Conservation (phyloP, 1,284 basidiomycete genomes). For the Ganoderma leucocontextum region DNA sequence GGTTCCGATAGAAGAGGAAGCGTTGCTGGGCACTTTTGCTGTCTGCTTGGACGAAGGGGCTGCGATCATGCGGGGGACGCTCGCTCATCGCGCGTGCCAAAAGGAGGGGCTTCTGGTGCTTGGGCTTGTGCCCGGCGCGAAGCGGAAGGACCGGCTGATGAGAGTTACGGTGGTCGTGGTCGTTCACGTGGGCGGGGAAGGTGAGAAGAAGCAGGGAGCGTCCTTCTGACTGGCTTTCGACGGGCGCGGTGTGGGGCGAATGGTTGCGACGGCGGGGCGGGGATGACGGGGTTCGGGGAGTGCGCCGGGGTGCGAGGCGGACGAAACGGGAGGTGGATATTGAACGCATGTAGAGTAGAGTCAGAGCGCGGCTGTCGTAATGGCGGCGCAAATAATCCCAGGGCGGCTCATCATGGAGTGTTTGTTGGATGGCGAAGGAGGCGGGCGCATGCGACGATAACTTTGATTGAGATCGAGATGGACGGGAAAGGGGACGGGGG, state of each 20-base stretch:
- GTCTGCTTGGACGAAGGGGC: slow-evolving; percentile 6
- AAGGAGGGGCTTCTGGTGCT: slow-evolving; percentile 24
- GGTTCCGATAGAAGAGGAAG: slow-evolving; percentile 31
- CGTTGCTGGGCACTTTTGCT: slow-evolving; percentile 1
- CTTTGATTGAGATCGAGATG: slow-evolving; percentile 34
- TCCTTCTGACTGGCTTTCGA: slow-evolving; percentile 24
- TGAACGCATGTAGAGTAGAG: slow-evolving; percentile 20
- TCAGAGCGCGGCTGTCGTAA: slow-evolving; percentile 23
- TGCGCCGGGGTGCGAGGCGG: slow-evolving; percentile 7
- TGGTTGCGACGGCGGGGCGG: slow-evolving; percentile 15
- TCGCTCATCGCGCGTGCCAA: slow-evolving; percentile 16
- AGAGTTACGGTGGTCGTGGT: slow-evolving; percentile 25
- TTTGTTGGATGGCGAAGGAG: slow-evolving; percentile 26
- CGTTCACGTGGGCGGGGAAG: slow-evolving; percentile 32
- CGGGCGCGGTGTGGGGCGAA: neutral
- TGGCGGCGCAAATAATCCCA: slow-evolving; percentile 16
- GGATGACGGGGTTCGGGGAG: slow-evolving; percentile 9
- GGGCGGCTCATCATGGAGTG: slow-evolving; percentile 11
- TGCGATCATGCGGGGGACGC: slow-evolving; percentile 29
- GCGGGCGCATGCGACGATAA: slow-evolving; percentile 23
- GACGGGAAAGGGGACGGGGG: slow-evolving; percentile 18
- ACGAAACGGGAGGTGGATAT: slow-evolving; percentile 11
- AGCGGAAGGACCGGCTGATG: slow-evolving; percentile 7
- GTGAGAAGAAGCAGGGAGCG: slow-evolving; percentile 9
- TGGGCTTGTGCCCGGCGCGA: slow-evolving; percentile 16